A percentile compares a stretch with the other conserved stretches of the same genome.
phyloP scores from a whole-genome alignment of 2,329 filamentous ascomycete species.

The Ophiostoma sp. region DNA sequence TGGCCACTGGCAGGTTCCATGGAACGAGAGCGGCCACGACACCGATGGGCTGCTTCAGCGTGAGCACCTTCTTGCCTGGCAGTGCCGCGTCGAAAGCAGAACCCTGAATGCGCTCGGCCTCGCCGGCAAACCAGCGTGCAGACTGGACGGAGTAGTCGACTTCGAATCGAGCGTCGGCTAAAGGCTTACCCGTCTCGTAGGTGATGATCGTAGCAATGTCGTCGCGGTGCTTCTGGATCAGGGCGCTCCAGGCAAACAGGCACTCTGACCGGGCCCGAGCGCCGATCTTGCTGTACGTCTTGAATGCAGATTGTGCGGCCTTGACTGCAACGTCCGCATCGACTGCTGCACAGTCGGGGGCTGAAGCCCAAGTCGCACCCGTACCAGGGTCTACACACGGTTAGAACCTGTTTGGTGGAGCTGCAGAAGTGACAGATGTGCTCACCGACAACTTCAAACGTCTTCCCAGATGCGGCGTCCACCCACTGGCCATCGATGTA shows the following conservation, averaged over 20 bases:
- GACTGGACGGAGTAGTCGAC: conserved; percentile 51
- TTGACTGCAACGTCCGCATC: conserved; percentile 38
- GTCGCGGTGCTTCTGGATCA: conserved; percentile 34
- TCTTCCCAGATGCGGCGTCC: neutral
- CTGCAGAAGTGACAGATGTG: neutral
- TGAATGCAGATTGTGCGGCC: conserved; percentile 36
- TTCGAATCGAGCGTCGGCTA: conserved; percentile 49
- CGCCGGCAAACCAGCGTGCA: conserved; percentile 49
- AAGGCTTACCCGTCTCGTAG: conserved; percentile 53
- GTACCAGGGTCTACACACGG: neutral
- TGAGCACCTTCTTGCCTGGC: conserved; percentile 60
- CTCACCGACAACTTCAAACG: neutral
- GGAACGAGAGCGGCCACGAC: conserved; percentile 63
- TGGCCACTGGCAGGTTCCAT: conserved; percentile 65
- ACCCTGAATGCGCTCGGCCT: conserved; percentile 51
- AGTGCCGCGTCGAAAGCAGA: conserved; percentile 53
- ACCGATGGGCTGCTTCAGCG: conserved; percentile 68
- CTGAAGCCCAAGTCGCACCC: neutral
- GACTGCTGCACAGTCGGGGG: conserved; percentile 17
- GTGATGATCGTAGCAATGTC: conserved; percentile 39
- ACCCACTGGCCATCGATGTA: conserved; percentile 13
- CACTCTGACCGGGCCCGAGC: conserved; percentile 35
- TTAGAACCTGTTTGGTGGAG: neutral
- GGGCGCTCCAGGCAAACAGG: conserved; percentile 36
- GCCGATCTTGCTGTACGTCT: conserved; percentile 36